Evolutionary conservation across 2,329 filamentous ascomycete genomes (phyloP).

Genomic region (Penicillium sp.): DNA sequence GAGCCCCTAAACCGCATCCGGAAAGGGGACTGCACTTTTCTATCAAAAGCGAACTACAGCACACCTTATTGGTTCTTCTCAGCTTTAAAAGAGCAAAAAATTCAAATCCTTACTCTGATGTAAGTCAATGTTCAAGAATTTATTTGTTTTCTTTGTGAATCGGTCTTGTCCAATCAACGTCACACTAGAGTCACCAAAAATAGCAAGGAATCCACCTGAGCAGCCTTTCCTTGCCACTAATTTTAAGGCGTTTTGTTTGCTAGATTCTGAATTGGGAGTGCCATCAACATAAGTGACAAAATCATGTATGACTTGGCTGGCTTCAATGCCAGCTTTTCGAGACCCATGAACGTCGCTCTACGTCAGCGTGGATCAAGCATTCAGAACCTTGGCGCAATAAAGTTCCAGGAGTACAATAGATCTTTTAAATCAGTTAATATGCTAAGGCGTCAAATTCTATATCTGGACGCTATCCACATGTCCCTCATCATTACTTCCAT

Average conservation of each 20-base stretch:
- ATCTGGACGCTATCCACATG: no score
- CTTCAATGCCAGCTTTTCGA: constrained; percentile 72
- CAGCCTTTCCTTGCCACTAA: constrained; percentile 73
- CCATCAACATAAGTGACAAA: constrained; percentile 93
- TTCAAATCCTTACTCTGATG: constrained; percentile 54
- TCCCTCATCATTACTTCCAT: no score
- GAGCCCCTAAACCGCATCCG: constrained; percentile 25
- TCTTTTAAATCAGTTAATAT: constrained; percentile 53
- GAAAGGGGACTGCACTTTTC: constrained; percentile 34
- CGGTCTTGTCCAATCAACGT: constrained; percentile 69
- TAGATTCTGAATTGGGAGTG: constrained; percentile 78
- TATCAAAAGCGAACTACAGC: not conserved
- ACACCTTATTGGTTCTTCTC: not conserved
- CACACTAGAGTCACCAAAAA: constrained; percentile 86
- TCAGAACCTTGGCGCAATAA: constrained; percentile 82
- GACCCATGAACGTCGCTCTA: constrained; percentile 88
- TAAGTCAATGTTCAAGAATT: constrained; percentile 78
- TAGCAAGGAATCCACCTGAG: constrained; percentile 84
- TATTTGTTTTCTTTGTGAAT: constrained; percentile 34
- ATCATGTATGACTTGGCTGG: constrained; percentile 84
- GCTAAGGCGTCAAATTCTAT: no score
- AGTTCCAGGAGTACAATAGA: constrained; percentile 78
- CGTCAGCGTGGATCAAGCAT: constrained; percentile 85
- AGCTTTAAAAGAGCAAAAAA: not conserved
- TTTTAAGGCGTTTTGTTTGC: constrained; percentile 78